phyloP scores from a whole-genome alignment of 2,329 filamentous ascomycete genomes.

The Periconia sp. region DNA sequence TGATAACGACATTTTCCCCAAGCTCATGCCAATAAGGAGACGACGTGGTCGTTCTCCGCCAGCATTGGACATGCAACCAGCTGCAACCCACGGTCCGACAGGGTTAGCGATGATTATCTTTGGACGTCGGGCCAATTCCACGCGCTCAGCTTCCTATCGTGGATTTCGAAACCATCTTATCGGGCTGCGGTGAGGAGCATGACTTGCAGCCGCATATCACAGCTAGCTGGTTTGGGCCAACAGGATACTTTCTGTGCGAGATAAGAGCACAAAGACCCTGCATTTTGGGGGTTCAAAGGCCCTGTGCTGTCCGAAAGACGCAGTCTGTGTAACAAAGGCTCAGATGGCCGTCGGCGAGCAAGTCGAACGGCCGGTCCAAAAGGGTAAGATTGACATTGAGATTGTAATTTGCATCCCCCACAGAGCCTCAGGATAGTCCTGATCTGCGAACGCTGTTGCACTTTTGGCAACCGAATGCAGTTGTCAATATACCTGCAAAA shows the following conservation, averaged over 20 bases:
- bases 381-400: not conserved
- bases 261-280: conserved; percentile 25
- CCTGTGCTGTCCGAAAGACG: conserved; percentile 9
- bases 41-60: conserved; percentile 22
- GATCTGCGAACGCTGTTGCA: not conserved
- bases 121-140: too few species aligned
- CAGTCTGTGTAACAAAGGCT: conserved; percentile 14
- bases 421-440: not conserved
- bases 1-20: conserved; percentile 40
- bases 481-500: too few species aligned
- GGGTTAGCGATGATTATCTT: conserved; percentile 21
- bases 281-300: conserved; percentile 9
- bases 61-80: conserved; percentile 18
- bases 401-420: not conserved
- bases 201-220: conserved; percentile 30
- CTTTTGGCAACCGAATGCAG: not conserved
- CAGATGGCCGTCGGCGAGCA: conserved; percentile 23
- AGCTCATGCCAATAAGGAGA: conserved; percentile 28
- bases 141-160: conserved; percentile 46
- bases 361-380: not conserved
- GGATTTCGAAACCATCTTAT: conserved; percentile 40
- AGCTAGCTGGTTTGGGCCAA: conserved; percentile 16
- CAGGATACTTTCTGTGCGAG: conserved; percentile 21
- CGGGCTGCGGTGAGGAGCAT: conserved; percentile 27
- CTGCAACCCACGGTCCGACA: conserved; percentile 29